Base-by-base conservation (phyloP, 2,329 filamentous ascomycete species). In the Periglandula ipomoeae region DNA sequence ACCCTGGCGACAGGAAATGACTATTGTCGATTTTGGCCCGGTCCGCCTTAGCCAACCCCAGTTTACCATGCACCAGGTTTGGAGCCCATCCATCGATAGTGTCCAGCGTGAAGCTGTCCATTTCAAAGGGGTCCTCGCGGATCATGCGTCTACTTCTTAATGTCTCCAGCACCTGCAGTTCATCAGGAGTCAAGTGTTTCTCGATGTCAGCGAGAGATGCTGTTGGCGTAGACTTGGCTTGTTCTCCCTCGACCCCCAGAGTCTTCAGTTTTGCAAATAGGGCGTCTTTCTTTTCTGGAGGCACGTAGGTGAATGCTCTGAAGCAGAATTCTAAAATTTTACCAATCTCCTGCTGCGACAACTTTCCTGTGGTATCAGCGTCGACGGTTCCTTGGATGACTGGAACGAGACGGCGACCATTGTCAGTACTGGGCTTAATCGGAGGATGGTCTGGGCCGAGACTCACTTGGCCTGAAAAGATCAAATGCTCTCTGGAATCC, bases 401-500 rank as follows among this genome's bases (percentile, higher is more conserved):
- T n/a, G n/a, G n/a, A n/a, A n/a, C n/a, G n/a, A n/a, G n/a, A n/a
- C n/a, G n/a, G n/a, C n/a, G n/a, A n/a, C n/a, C n/a, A n/a, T n/a
- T n/a, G n/a, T n/a, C n/a, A n/a, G n/a, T n/a, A n/a, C n/a, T n/a
- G n/a, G n/a, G n/a, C n/a, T n/a, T n/a, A n/a, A n/a, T n/a, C n/a
- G n/a, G n/a, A n/a, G n/a, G n/a, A n/a, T n/a, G n/a, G n/a, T n/a
- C n/a, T 68, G 27, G 44, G 22, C 5, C 32, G 19, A 24, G 3
- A 55, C 62, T 46, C 63, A 72, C 68, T 63, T 1, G 69, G 70
- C 50, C 58, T 50, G 53, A 72, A 68, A 17, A 66, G 55, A 7
- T 56, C 55, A 53, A 74, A 74, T 1, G 71, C 72, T 20, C 62
- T 53, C 30, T 75, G 65, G 47, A 72, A 73, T 5, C 59, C 58